Percentiles rank a stretch among this genome's conserved stretches.
phyloP scores from a whole-genome alignment of 106 monocot species.

The Ottelia alismoides region DNA sequence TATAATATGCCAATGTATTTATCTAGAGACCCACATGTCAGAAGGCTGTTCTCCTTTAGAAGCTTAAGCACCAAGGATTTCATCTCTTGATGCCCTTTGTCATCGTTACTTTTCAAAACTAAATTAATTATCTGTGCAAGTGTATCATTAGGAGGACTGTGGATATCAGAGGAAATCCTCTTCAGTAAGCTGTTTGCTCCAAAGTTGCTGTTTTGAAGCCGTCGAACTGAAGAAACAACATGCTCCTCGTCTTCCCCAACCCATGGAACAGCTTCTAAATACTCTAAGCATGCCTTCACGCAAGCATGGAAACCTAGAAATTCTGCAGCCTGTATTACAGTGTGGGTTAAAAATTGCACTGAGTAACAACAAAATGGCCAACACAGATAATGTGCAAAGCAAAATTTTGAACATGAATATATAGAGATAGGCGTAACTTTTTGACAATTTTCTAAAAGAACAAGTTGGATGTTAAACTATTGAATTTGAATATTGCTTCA shows the following conservation, averaged over 20 bases:
- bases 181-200: conserved; percentile 62
- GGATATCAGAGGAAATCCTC: conserved; percentile 62
- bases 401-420: no score
- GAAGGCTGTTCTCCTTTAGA: conserved; percentile 64
- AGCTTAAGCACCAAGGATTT: conserved; percentile 84
- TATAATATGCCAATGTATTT: conserved; percentile 63
- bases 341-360: no score
- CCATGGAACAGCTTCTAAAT: conserved; percentile 96
- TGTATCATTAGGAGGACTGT: conserved; percentile 59
- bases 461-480: no score
- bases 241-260: conserved; percentile 90
- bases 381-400: no score
- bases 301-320: conserved; percentile 58
- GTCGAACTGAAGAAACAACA: conserved; percentile 58
- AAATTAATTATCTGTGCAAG: conserved; percentile 70
- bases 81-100: conserved; percentile 80
- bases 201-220: conserved; percentile 39
- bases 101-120: conserved; percentile 86
- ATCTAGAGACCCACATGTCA: conserved; percentile 36
- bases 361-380: no score
- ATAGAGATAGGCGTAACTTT: no score
- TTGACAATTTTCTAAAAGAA: no score
- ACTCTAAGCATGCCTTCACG: conserved; percentile 85
- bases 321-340: conserved; percentile 68
- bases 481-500: no score